A percentile compares a stretch with the other conserved stretches of the same genome.
Conservation (phyloP, 202 grass and related monocot species). For the Carex sylvatica region DNA sequence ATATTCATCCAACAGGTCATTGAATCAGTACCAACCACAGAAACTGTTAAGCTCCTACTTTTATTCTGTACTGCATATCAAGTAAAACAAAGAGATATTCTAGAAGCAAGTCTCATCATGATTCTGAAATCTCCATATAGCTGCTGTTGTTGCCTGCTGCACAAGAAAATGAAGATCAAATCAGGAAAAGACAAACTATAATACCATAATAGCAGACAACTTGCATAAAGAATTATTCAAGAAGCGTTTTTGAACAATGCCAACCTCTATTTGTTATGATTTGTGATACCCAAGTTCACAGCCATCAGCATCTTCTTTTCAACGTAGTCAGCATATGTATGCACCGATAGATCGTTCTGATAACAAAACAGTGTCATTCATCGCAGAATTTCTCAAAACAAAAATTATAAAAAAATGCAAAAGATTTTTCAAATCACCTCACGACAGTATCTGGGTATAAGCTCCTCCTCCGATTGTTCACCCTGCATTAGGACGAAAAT, state of each 20-base stretch:
- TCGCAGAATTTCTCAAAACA: background rate
- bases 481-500: background rate
- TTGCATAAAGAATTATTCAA: no score
- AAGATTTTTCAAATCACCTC: background rate
- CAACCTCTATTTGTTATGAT: background rate
- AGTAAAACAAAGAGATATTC: no score
- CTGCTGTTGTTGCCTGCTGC: no score
- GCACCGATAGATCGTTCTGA: background rate
- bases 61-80: no score
- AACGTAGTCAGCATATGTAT: background rate
- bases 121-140: no score
- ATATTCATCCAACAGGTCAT: no score
- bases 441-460: background rate
- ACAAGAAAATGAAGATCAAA: no score
- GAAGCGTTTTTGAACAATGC: background rate
- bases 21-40: no score
- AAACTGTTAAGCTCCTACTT: no score
- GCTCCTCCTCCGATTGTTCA: background rate
- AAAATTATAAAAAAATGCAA: background rate
- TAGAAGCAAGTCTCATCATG: no score
- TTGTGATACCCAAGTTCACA: background rate
- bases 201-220: no score
- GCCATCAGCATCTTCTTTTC: background rate
- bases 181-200: no score
- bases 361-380: background rate